Base-by-base conservation (phyloP, 176 grass and related monocot genomes). In the Rhynchospora pubera region DNA sequence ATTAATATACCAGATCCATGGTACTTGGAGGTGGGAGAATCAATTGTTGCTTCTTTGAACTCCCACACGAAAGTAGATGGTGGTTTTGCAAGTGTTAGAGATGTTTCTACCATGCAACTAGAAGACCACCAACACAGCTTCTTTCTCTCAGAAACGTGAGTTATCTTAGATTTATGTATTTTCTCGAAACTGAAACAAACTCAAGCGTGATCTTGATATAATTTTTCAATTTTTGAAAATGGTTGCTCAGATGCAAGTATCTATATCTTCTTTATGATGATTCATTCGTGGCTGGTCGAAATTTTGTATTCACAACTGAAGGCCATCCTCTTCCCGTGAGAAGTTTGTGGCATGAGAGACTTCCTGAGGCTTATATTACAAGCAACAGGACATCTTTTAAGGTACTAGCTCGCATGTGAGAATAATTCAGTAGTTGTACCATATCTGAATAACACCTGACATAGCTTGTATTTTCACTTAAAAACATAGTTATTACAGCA, bases 101-200 rank as follows among this genome's bases (percentile, higher is more conserved):
- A 98, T 85, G 95, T 98, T 94, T 91, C 90, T 21, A 94, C 95
- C 23, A 98, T 98, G 95, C 83, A 98, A 91, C 89, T 90, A 81
- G 95, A 98, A 91, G 92, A 98, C 89, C 95, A 98, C 83, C 92
- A 98, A 63, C 95, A 98, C 78, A 98, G 95, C 85, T 98, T 94
- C 89, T 98, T 98, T 83, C 89, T 98, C 51, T 98, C 95, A 18
- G 95, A 98, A 80, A 94, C 85, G 95, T 98, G 86, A 98, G 90
- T 57, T 80, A 9, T 34, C 11, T 80, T 58, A 39, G 50, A 53
- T 32, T 80, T 61, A 43, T 58, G 14, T 75, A 75, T 75, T 30
- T 75, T 75, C 46, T 53, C 15, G 52, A 30, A 75, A 63, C 11
- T 24, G 55, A 80, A 79, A 81, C 42, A 62, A 43, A n/a, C 39